Conservation (phyloP, 176 grass and related monocot genomes). For the Oryza australiensis region DNA sequence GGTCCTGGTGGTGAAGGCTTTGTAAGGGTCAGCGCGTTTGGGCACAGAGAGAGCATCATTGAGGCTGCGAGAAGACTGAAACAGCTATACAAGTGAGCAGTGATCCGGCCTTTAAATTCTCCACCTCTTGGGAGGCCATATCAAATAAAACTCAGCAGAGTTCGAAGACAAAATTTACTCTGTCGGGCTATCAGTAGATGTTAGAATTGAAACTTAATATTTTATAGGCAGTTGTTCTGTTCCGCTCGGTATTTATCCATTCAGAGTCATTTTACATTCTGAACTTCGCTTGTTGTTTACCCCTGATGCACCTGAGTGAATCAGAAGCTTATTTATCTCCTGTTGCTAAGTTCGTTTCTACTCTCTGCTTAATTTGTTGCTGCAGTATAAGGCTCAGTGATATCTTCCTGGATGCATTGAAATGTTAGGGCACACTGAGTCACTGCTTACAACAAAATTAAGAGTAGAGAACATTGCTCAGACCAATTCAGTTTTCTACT, state of each 20-base stretch:
- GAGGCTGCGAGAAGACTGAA: constrained; percentile 67
- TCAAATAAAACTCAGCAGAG: constrained; percentile 30
- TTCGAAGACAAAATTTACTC: neutral
- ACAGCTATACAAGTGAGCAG: constrained; percentile 54
- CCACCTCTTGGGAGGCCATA: neutral
- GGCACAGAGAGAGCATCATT: constrained; percentile 67
- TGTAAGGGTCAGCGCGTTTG: constrained; percentile 84
- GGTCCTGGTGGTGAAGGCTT: constrained; percentile 89
- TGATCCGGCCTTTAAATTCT: neutral
- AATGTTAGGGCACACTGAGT: neutral
- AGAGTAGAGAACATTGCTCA: neutral
- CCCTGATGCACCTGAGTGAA: neutral
- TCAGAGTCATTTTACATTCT: constrained; percentile 3
- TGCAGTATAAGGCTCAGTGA: neutral
- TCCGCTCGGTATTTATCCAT: neutral
- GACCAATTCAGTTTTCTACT: neutral
- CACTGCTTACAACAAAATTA: neutral
- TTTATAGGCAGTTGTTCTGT: constrained; percentile 8
- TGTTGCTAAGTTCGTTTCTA: neutral
- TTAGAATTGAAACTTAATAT: neutral
- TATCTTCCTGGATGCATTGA: neutral
- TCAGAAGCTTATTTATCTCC: neutral
- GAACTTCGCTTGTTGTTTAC: constrained; percentile 18
- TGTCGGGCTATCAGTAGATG: neutral
- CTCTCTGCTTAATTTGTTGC: neutral